phyloP scores from a whole-genome alignment of 768 basidiomycete genomes.

The Psilocybe azurescens region DNA sequence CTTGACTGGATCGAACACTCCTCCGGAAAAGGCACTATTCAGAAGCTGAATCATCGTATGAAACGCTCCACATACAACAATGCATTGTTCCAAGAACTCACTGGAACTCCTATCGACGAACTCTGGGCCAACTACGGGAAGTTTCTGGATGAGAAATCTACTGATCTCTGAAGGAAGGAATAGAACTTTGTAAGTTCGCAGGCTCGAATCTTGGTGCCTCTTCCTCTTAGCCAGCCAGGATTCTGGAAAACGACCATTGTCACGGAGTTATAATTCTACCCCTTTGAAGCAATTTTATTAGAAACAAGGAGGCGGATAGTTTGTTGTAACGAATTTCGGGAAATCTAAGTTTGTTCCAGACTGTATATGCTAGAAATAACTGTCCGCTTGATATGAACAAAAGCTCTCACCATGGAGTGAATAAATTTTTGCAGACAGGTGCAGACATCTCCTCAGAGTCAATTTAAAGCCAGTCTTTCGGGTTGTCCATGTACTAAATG shows the following conservation, averaged over 20 bases:
- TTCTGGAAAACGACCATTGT: conserved; percentile 5
- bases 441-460: not conserved
- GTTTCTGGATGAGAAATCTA: not conserved
- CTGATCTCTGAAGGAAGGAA: not conserved
- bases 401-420: not conserved
- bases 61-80: not conserved
- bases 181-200: not conserved
- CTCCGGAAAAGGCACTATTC: conserved; percentile 58
- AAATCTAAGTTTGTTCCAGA: not conserved
- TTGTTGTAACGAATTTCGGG: not conserved
- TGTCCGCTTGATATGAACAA: not conserved
- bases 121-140: not conserved
- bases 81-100: not conserved
- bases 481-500: conserved; percentile 7
- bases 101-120: not conserved
- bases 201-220: not conserved
- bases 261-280: not conserved
- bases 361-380: not conserved
- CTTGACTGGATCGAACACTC: conserved; percentile 68
- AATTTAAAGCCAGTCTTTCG: conserved; percentile 5
- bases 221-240: not conserved
- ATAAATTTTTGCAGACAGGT: too few relatives aligned
- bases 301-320: not conserved
- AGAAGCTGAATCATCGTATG: conserved; percentile 55
- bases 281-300: not conserved